phyloP scores from a whole-genome alignment of 352 stramenopile genomes.

The Peronosclerospora sorghi region DNA sequence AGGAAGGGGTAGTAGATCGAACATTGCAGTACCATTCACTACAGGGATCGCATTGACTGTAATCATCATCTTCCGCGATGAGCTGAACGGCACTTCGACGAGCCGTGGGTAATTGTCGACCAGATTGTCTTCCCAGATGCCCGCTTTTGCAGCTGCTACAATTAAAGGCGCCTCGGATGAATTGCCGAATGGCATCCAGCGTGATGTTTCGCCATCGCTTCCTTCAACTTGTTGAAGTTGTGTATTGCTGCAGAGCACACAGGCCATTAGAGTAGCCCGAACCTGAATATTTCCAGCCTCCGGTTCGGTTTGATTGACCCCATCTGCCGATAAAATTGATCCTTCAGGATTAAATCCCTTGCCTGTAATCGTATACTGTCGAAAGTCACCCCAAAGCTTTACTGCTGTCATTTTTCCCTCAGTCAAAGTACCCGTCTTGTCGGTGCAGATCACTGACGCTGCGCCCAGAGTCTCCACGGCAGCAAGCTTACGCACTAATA shows the following conservation, averaged over 20 bases:
- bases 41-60: conserved; percentile 47
- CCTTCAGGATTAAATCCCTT: conserved; percentile 53
- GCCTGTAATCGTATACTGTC: conserved; percentile 52
- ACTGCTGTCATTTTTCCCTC: conserved; percentile 77
- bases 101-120: conserved; percentile 54
- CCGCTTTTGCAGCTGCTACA: conserved; percentile 60
- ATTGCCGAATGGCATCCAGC: conserved; percentile 52
- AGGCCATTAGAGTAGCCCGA: conserved; percentile 44
- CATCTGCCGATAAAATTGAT: conserved; percentile 31
- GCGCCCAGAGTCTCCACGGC: conserved; percentile 80
- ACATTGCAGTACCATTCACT: conserved; percentile 18
- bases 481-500: conserved; percentile 79
- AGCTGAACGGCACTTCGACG: conserved; percentile 91
- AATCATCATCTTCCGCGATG: conserved; percentile 91
- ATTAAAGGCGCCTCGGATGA: conserved; percentile 65
- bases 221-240: conserved; percentile 49
- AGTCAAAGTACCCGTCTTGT: conserved; percentile 94
- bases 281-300: conserved; percentile 40
- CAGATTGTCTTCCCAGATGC: conserved; percentile 45
- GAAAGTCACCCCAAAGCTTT: conserved; percentile 66
- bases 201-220: conserved; percentile 21
- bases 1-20: conserved; percentile 28
- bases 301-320: conserved; percentile 25
- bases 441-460: conserved; percentile 87
- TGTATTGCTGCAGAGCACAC: conserved; percentile 70